Percentiles rank a stretch among this genome's conserved stretches.
Conservation (phyloP, 306 rosid genomes). For the Begonia masoniana region DNA sequence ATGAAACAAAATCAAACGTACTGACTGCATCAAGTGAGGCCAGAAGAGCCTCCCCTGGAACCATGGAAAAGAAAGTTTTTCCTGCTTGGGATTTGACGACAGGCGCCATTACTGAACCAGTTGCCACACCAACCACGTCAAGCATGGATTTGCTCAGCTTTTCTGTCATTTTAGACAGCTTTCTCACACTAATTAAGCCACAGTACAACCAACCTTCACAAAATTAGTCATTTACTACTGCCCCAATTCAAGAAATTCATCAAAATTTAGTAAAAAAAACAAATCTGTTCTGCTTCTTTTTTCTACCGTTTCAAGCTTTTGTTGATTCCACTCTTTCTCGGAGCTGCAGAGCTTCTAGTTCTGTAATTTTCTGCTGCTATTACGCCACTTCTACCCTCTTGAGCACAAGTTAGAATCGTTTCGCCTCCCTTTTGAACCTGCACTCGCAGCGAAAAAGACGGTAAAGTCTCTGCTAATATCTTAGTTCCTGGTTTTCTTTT, state of each 20-base stretch:
- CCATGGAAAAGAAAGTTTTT: slow-evolving; percentile 59
- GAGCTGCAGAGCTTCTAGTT: neutral
- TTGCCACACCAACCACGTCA: slow-evolving; percentile 61
- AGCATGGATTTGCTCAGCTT: slow-evolving; percentile 76
- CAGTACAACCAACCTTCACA: too few species aligned
- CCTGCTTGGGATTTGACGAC: slow-evolving; percentile 64
- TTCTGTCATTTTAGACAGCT: slow-evolving; percentile 69
- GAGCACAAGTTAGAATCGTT: slow-evolving; percentile 34
- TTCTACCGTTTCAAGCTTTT: slow-evolving; percentile 63
- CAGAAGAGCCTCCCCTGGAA: slow-evolving; percentile 79
- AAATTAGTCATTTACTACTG: too few species aligned
- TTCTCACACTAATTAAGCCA: slow-evolving; percentile 38
- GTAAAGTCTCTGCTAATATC: too few species aligned
- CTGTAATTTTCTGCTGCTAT: slow-evolving; percentile 14
- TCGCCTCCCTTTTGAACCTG: slow-evolving; percentile 93
- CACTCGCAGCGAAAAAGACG: neutral
- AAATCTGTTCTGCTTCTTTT: neutral
- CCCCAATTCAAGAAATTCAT: too few species aligned
- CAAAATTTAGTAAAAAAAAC: too few species aligned
- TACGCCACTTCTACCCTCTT: slow-evolving; percentile 19
- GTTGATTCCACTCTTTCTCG: slow-evolving; percentile 31
- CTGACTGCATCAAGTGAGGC: slow-evolving; percentile 93
- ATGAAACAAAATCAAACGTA: slow-evolving; percentile 24
- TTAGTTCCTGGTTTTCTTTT: too few species aligned
- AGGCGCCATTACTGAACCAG: slow-evolving; percentile 65